Evolutionary conservation across 1,284 basidiomycete species (phyloP).

Genomic region (Naganishia sp.): DNA sequence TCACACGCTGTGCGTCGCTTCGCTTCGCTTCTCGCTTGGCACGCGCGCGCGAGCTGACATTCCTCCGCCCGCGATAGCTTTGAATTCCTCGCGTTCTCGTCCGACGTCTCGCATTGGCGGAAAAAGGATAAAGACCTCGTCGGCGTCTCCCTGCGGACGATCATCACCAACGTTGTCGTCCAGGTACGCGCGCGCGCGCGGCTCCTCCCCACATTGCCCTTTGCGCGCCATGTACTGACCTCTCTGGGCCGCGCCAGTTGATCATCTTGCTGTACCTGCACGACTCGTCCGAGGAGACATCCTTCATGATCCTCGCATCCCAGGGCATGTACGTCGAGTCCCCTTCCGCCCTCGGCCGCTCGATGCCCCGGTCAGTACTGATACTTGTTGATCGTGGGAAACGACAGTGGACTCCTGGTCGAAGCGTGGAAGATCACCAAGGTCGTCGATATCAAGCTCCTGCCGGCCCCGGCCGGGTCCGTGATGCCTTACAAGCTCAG

Average conservation of each 20-base stretch:
- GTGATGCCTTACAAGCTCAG: conserved; percentile 75
- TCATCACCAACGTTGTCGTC: conserved; percentile 90
- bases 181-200: conserved; percentile 55
- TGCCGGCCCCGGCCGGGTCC: conserved; percentile 63
- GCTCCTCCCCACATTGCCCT: conserved; percentile 2
- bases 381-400: background rate
- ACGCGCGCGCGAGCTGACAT: background rate
- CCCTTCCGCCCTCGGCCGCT: background rate
- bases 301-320: conserved; percentile 89
- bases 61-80: conserved; percentile 60
- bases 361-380: background rate
- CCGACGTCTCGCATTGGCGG: conserved; percentile 91
- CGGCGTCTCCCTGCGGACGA: conserved; percentile 63
- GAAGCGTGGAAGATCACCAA: conserved; percentile 90
- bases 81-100: conserved; percentile 92
- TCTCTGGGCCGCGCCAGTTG: conserved; percentile 49
- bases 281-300: conserved; percentile 92
- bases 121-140: conserved; percentile 70
- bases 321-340: conserved; percentile 63
- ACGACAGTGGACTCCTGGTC: conserved; percentile 69
- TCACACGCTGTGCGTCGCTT: conserved; percentile 84
- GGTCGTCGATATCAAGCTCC: conserved; percentile 77
- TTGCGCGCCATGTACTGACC: conserved; percentile 7
- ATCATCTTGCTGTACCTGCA: conserved; percentile 89
- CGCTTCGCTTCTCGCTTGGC: background rate